Base-by-base conservation (phyloP, 495 filamentous ascomycete species). In the Tuber aestivum region DNA sequence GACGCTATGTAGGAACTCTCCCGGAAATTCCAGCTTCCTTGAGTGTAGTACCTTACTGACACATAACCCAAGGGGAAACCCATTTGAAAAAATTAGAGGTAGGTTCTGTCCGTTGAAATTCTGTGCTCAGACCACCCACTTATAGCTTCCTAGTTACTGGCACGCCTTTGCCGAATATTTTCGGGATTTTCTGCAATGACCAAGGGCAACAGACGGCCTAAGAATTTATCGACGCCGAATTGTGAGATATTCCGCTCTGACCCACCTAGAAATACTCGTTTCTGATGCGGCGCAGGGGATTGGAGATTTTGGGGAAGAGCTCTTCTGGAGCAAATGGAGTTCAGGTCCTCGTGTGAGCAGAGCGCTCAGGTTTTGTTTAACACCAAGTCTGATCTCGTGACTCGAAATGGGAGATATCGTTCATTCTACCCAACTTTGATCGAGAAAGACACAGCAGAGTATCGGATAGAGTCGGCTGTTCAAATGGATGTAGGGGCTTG, bases 271-370 rank as follows among this genome's bases (percentile, higher is more conserved):
- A 16, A 32, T 23, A 8, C 8, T 1, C 35, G 12, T n/a, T 72
- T 23, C 71, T 72, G 9, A 72, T 48, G 27, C 9, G 0, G 38
- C 32, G 10, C n/a, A 72, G 70, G 70, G 70, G 41, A 72, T n/a
- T 50, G 45, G 45, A 50, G 45, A 56, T 78, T 78, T 45, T 78
- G 77, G 77, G 41, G 35, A 42, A 21, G 38, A 5, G 37, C 77
- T 27, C 35, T 79, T 20, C 61, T 79, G 23, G 56, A 21, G 40
- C 75, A 78, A 50, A 78, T 79, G 38, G 41, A 61, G 27, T 79
- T 79, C 41, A n/a, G 44, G 23, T 79, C 77, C n/a, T 71, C 76
- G 16, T 38, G 74, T 9, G 76, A 75, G 40, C 77, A 78, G 20
- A 48, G 73, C 18, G 10, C 50, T n/a, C 16, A 6, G 7, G 40